These are phyloP conservation scores for Cadophora sp. DNA, from an alignment of 2,329 filamentous ascomycete species.

Conservation along the genomic window DNA sequence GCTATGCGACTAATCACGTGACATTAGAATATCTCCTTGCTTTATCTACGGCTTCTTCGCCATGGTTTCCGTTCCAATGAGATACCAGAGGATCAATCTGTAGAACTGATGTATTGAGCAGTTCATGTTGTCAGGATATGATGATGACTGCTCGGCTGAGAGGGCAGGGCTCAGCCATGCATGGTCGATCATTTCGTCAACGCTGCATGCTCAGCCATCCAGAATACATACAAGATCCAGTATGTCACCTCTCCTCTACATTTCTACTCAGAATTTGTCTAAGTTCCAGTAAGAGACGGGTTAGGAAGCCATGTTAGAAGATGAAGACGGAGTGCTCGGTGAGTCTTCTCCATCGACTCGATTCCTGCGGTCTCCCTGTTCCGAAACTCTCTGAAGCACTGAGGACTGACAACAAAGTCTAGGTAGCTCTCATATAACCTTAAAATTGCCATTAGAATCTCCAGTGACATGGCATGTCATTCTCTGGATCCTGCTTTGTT, in stretches of 20 bases:
- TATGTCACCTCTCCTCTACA: background rate
- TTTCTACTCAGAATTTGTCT: background rate
- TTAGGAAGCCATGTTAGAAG: background rate
- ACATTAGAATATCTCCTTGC: no score
- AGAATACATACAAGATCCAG: background rate
- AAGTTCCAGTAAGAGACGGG: background rate
- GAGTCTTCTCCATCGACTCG: background rate
- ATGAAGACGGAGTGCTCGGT: background rate
- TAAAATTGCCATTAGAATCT: background rate
- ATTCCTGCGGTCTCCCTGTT: background rate
- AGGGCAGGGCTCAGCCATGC: constrained; percentile 1
- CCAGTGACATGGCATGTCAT: constrained; percentile 32
- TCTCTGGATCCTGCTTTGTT: constrained; percentile 29
- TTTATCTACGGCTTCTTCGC: no score
- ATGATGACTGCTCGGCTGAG: background rate
- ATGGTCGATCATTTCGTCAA: background rate
- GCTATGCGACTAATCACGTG: no score
- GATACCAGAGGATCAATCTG: no score
- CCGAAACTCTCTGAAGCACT: no score
- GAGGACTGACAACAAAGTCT: background rate
- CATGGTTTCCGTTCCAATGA: no score
- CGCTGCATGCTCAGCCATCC: background rate
- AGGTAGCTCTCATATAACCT: background rate
- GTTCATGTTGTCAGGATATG: no score
- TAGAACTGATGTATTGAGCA: no score